Evolutionary conservation across 257 asterid species (phyloP), one percentile per base, ranked within the genome.

Genomic region (Solanum verrucosum): DNA sequence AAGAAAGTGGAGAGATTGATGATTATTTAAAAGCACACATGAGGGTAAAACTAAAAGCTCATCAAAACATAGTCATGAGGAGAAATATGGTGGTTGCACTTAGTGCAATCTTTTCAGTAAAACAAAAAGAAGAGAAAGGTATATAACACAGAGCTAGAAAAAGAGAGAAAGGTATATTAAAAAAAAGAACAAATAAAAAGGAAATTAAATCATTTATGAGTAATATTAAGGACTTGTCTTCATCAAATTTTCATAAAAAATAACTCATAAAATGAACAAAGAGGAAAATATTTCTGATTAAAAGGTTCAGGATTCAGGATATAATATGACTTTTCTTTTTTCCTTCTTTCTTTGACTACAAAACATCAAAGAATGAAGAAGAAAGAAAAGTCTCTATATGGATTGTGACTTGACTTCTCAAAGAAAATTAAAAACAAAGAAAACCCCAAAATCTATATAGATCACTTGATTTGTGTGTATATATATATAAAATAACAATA

Each of bases 361-460:
- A 89, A 90, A 84, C 84, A 91, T 82, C 44, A 82, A 82, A 86
- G 84, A 90, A 49, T 44, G 89, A 89, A 89, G 88, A 82, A 90
- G 83, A 88, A 90, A 33, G 87, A 63, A 90, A 91, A 85, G 93
- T 87, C 90, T 91, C 90, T 91, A 88, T 88, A 52, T 44, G 13
- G 98, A 95, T 92, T 92, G 92, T 86, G 98, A 95, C 96, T 82
- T 91, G 95, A 93, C 98, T 89, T 83, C 59, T 65, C 83, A 88
- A 87, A 71, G 29, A 78, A 88, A 84, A 86, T 25, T 25, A 7
- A 82, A 67, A 78, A 88, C 86, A 75, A 77, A 86, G 83, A 89
- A 83, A 86, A 89, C 63, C 87, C 29, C 67, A 44, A 23, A 79
- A 27, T 4, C 35, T 27, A 33, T 72, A 72, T 74, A 82, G 86